Conservation (phyloP, 495 filamentous ascomycete species). For the Trichoderma erinaceum region DNA sequence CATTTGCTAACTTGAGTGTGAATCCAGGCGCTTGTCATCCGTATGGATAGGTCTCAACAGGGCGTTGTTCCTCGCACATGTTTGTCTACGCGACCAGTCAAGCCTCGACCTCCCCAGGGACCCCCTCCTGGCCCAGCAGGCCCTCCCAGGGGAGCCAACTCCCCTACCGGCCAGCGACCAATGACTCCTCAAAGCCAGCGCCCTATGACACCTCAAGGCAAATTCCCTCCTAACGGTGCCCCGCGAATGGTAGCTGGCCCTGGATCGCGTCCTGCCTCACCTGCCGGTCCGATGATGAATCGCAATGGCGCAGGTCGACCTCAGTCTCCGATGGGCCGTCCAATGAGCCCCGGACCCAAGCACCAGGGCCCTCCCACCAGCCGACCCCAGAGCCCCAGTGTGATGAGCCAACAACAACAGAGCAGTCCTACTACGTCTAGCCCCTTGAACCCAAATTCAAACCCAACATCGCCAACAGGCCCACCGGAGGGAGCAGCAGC, state of each 20-base stretch:
- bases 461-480: conserved; percentile 22
- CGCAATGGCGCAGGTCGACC: conserved; percentile 34
- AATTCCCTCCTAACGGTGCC: conserved; percentile 34
- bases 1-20: conserved; percentile 34
- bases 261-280: conserved; percentile 30
- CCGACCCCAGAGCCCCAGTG: conserved; percentile 31
- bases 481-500: conserved; percentile 29
- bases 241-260: conserved; percentile 33
- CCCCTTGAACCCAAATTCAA: conserved; percentile 49
- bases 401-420: conserved; percentile 33
- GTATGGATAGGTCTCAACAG: conserved; percentile 82
- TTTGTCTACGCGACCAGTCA: conserved; percentile 84
- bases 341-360: conserved; percentile 20
- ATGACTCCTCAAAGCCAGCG: conserved; percentile 29
- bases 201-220: conserved; percentile 38
- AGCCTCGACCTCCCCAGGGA: conserved; percentile 62
- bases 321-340: conserved; percentile 35
- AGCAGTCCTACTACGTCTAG: conserved; percentile 52
- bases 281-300: conserved; percentile 27
- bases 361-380: conserved; percentile 10
- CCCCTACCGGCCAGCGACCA: conserved; percentile 42
- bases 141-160: conserved; percentile 38
- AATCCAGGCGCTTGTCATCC: conserved; percentile 74
- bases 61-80: conserved; percentile 92
- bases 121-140: conserved; percentile 33